Evolutionary conservation across 805 yeast species (phyloP).

Genomic region (Maudiozyma turicensis): DNA sequence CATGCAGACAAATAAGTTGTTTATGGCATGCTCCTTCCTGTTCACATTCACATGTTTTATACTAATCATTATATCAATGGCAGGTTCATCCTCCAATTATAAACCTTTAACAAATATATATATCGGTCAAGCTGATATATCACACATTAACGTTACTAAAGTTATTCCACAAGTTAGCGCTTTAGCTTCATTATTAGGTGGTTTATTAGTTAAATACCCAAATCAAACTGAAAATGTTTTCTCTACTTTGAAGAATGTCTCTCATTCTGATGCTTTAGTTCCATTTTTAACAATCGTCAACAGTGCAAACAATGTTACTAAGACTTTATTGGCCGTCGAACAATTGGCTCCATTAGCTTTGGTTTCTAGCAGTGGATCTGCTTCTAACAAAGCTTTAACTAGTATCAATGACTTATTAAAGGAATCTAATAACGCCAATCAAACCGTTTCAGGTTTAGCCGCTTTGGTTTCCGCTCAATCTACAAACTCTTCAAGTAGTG

Average conservation of each 20-base stretch:
- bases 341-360: conserved; percentile 22
- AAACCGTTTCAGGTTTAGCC: conserved; percentile 12
- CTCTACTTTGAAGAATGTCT: conserved; percentile 17
- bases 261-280: conserved; percentile 20
- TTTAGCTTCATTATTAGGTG: conserved; percentile 20
- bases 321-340: conserved; percentile 20
- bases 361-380: conserved; percentile 7
- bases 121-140: conserved; percentile 26
- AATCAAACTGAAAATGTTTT: conserved; percentile 13
- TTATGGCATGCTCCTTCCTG: conserved; percentile 6
- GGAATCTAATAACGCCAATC: conserved; percentile 15
- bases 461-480: conserved; percentile 13
- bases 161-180: conserved; percentile 25
- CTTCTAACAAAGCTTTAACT: conserved; percentile 9
- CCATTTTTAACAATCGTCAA: conserved; percentile 25
- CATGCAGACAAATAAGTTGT: conserved; percentile 1
- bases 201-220: conserved; percentile 20
- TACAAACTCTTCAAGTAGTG: conserved; percentile 3
- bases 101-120: conserved; percentile 24
- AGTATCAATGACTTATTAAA: conserved; percentile 12
- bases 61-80: conserved; percentile 23
- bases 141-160: conserved; percentile 27
- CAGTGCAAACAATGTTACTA: conserved; percentile 15
- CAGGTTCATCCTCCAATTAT: conserved; percentile 26
- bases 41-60: conserved; percentile 22